Conservation (phyloP, 768 basidiomycete genomes). For the Mycena albidolilacea region DNA sequence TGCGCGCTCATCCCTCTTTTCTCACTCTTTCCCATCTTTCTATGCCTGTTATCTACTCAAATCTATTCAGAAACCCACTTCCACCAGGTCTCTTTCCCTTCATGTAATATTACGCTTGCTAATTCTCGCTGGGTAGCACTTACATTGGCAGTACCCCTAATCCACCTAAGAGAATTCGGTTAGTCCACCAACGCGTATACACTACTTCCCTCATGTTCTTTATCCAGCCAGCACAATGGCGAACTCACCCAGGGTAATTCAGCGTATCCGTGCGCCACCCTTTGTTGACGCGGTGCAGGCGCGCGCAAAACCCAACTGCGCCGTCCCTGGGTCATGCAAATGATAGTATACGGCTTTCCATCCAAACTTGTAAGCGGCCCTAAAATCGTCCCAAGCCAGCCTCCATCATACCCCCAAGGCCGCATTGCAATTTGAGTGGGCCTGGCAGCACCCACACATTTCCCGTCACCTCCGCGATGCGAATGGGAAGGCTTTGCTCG, state of each 20-base stretch:
- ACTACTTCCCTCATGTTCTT: conserved; percentile 7
- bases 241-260: conserved; percentile 63
- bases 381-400: not conserved
- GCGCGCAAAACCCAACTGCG: conserved; percentile 75
- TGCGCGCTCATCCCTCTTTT: conserved; percentile 47
- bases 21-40: conserved; percentile 72
- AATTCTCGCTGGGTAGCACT: conserved; percentile 56
- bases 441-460: conserved; percentile 85
- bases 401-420: conserved; percentile 54
- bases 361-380: conserved; percentile 65
- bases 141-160: conserved; percentile 85
- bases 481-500: conserved; percentile 58
- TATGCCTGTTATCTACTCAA: conserved; percentile 90
- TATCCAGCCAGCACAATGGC: conserved; percentile 83
- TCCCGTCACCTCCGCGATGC: conserved; percentile 74
- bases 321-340: conserved; percentile 87
- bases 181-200: conserved; percentile 27
- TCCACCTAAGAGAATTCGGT: conserved; percentile 78
- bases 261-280: not conserved
- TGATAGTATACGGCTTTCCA: conserved; percentile 90
- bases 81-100: conserved; percentile 55
- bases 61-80: conserved; percentile 68
- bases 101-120: conserved; percentile 5
- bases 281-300: conserved; percentile 51
- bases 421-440: conserved; percentile 88